These are phyloP conservation scores for Cutaneotrichosporon sp. DNA, from an alignment of 1,284 basidiomycete species.

Conservation along the genomic window DNA sequence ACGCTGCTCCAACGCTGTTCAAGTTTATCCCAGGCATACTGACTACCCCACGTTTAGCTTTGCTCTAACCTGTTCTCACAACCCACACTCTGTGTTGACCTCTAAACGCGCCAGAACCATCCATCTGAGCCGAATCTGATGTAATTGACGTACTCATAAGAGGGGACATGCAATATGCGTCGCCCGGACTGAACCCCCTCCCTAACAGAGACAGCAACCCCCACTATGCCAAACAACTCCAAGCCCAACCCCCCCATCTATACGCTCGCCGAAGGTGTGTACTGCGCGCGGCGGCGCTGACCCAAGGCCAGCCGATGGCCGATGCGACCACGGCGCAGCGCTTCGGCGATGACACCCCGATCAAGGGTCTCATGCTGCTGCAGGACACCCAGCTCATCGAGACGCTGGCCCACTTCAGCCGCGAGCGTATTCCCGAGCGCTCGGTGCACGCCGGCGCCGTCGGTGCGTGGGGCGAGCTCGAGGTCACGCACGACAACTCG, in stretches of 20 bases:
- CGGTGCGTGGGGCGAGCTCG: slow-evolving; percentile 74
- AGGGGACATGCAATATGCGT: too few relatives aligned
- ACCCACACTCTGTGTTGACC: too few relatives aligned
- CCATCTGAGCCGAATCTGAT: too few relatives aligned
- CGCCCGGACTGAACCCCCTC: too few relatives aligned
- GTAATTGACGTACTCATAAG: too few relatives aligned
- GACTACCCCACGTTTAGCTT: too few relatives aligned
- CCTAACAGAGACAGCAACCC: too few relatives aligned
- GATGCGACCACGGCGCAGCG: slow-evolving; percentile 9
- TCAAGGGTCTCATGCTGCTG: slow-evolving; percentile 13
- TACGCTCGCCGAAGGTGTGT: slow-evolving; percentile 10
- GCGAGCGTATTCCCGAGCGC: slow-evolving; percentile 78
- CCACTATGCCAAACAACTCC: too few relatives aligned
- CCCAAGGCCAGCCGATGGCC: slow-evolving; percentile 6
- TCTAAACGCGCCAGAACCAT: too few relatives aligned
- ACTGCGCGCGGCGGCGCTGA: not conserved
- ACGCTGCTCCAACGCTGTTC: too few relatives aligned
- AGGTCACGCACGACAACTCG: slow-evolving; percentile 57
- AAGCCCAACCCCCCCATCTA: slow-evolving; percentile 1
- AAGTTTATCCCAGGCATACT: too few relatives aligned
- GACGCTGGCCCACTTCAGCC: slow-evolving; percentile 60
- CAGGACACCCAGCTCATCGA: slow-evolving; percentile 17
- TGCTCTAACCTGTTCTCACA: too few relatives aligned
- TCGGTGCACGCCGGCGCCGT: slow-evolving; percentile 68
- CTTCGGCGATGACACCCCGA: slow-evolving; percentile 10